Conservation (phyloP, 768 basidiomycete species). For the Auricularia heimuer region DNA sequence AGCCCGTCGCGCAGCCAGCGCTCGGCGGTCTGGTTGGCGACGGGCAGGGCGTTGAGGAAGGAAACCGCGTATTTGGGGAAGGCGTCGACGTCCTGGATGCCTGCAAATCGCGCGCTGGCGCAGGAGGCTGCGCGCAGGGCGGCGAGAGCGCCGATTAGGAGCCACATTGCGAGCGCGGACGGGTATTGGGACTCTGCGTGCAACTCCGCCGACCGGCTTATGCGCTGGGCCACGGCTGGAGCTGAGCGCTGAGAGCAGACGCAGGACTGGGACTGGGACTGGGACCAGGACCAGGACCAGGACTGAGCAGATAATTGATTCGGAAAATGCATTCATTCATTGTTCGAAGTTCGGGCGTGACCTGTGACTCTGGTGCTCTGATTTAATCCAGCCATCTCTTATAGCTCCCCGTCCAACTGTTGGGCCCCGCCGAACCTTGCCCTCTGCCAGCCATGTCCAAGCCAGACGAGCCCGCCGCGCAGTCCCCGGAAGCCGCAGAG, state of each 20-base stretch:
- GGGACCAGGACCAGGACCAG: too few relatives aligned
- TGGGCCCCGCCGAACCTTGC: neutral
- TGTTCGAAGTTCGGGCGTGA: neutral
- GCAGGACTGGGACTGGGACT: too few relatives aligned
- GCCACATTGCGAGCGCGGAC: neutral
- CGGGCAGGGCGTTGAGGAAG: constrained; percentile 70
- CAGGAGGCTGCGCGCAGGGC: neutral
- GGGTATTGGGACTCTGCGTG: neutral
- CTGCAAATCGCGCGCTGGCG: constrained; percentile 27
- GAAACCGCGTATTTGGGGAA: constrained; percentile 75
- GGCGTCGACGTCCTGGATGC: constrained; percentile 68
- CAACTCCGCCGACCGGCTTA: neutral
- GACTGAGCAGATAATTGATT: too few relatives aligned
- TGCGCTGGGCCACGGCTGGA: neutral
- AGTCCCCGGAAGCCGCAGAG: neutral
- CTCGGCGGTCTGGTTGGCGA: constrained; percentile 61
- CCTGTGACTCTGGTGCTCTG: neutral
- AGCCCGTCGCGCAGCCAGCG: constrained; percentile 68
- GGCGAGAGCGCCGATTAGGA: constrained; percentile 11
- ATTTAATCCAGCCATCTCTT: neutral
- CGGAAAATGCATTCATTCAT: too few relatives aligned
- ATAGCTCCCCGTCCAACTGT: neutral
- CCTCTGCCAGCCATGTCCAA: neutral
- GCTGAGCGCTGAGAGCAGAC: too few relatives aligned
- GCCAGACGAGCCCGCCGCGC: neutral